phyloP scores from a whole-genome alignment of 1,284 basidiomycete genomes.

The Rhodotorula sp. region DNA sequence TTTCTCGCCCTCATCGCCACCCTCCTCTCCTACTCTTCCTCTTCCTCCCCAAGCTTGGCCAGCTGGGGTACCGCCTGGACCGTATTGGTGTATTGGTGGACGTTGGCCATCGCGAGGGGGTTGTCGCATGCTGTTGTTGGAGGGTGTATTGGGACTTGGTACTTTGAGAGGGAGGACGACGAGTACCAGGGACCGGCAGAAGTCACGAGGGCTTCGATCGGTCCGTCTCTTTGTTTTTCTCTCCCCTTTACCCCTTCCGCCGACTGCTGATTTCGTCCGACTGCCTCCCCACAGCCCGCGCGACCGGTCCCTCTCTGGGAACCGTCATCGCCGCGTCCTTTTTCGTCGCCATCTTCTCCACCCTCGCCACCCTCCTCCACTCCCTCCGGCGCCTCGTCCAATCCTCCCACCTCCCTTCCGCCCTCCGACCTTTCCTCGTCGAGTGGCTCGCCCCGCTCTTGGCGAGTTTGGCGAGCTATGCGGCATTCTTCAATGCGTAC shows the following conservation, averaged over 20 bases:
- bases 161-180: slow-evolving; percentile 70
- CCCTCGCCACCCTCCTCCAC: slow-evolving; percentile 12
- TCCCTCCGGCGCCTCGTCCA: slow-evolving; percentile 4
- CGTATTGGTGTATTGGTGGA: slow-evolving; percentile 78
- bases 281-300: slow-evolving; percentile 60
- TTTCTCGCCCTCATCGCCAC: slow-evolving; percentile 81
- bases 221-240: slow-evolving; percentile 12
- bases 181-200: slow-evolving; percentile 6
- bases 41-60: slow-evolving; percentile 50
- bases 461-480: slow-evolving; percentile 8
- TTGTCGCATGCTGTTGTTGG: slow-evolving; percentile 70
- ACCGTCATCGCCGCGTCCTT: slow-evolving; percentile 54
- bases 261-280: background rate
- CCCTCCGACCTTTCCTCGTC: slow-evolving; percentile 7
- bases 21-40: slow-evolving; percentile 70
- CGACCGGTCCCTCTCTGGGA: slow-evolving; percentile 76
- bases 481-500: slow-evolving; percentile 31
- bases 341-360: slow-evolving; percentile 30
- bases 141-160: slow-evolving; percentile 78
- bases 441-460: slow-evolving; percentile 21
- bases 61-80: slow-evolving; percentile 35
- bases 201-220: slow-evolving; percentile 17
- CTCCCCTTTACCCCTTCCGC: background rate
- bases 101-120: slow-evolving; percentile 81
- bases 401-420: slow-evolving; percentile 1